Percentiles rank a stretch among this genome's conserved stretches.
These are phyloP conservation scores for Heteromeles arbutifolia DNA, from an alignment of 306 rosid genomes.

Conservation along the genomic window DNA sequence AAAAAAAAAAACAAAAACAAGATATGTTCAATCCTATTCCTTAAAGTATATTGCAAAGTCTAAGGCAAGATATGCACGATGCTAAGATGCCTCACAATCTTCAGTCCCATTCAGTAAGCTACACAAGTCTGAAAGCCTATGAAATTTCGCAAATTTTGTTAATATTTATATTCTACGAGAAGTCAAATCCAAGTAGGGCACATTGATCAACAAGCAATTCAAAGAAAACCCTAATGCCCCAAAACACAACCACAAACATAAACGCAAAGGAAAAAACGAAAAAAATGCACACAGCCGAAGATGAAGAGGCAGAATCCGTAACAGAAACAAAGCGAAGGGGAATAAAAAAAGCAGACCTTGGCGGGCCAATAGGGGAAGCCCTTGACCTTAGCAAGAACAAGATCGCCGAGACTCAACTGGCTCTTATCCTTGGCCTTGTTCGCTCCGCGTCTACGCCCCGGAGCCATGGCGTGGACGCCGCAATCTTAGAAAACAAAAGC, in stretches of 20 bases:
- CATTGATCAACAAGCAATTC: not conserved
- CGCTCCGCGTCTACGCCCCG: conserved; percentile 91
- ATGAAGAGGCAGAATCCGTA: not conserved
- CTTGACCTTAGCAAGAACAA: conserved; percentile 98
- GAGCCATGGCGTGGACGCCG: conserved; percentile 66
- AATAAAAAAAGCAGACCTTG: conserved; percentile 46
- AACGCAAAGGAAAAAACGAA: not conserved
- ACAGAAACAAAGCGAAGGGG: conserved; percentile 3
- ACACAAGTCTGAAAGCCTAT: not conserved
- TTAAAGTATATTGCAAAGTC: not conserved
- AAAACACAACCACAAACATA: not conserved
- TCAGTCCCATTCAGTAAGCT: not conserved
- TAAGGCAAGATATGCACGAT: not conserved
- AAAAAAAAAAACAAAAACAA: not conserved
- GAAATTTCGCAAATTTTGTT: not conserved
- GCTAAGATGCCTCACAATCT: not conserved
- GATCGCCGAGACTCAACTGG: conserved; percentile 84
- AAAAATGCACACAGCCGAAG: not conserved
- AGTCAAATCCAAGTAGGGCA: not conserved
- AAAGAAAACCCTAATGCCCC: not conserved
- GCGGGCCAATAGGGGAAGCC: conserved; percentile 99
- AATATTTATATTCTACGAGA: not conserved
- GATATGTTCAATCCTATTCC: not conserved
- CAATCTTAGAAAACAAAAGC: conserved; percentile 19
- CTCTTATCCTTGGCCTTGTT: conserved; percentile 62